phyloP scores from a whole-genome alignment of 2,329 filamentous ascomycete species.

The Fusarium haematococcum region DNA sequence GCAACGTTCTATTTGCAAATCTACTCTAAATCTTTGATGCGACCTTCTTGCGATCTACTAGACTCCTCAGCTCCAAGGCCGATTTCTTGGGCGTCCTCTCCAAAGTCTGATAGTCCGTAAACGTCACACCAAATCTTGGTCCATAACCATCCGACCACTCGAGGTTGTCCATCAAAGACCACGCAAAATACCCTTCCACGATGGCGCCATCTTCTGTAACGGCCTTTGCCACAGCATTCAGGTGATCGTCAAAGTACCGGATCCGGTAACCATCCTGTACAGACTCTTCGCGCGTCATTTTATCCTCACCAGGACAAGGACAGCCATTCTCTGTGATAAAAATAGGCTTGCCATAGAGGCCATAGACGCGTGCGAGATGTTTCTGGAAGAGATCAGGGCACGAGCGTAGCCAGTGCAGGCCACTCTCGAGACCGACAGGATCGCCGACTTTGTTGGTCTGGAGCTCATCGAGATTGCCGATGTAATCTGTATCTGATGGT shows the following conservation, averaged over 20 bases:
- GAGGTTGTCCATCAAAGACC: conserved; percentile 36
- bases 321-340: conserved; percentile 32
- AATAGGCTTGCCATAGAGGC: conserved; percentile 29
- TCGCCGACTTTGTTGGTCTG: conserved; percentile 20
- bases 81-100: conserved; percentile 33
- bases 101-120: conserved; percentile 28
- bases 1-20: not conserved
- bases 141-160: conserved; percentile 34
- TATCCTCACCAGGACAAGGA: conserved; percentile 27
- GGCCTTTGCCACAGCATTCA: conserved; percentile 49
- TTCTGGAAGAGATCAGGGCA: conserved; percentile 29
- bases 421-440: conserved; percentile 8
- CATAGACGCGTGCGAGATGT: conserved; percentile 18
- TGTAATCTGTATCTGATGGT: conserved; percentile 7
- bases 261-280: conserved; percentile 53
- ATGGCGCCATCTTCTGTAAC: conserved; percentile 20
- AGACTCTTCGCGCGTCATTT: conserved; percentile 44
- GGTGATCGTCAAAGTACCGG: conserved; percentile 52
- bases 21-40: not conserved
- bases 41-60: not conserved
- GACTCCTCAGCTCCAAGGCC: not conserved
- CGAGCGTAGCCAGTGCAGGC: conserved; percentile 24
- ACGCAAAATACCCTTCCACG: conserved; percentile 28
- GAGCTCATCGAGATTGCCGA: conserved; percentile 24
- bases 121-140: conserved; percentile 25